Base-by-base conservation (phyloP, 2,329 filamentous ascomycete genomes). In the Fusarium fujikuroi region DNA sequence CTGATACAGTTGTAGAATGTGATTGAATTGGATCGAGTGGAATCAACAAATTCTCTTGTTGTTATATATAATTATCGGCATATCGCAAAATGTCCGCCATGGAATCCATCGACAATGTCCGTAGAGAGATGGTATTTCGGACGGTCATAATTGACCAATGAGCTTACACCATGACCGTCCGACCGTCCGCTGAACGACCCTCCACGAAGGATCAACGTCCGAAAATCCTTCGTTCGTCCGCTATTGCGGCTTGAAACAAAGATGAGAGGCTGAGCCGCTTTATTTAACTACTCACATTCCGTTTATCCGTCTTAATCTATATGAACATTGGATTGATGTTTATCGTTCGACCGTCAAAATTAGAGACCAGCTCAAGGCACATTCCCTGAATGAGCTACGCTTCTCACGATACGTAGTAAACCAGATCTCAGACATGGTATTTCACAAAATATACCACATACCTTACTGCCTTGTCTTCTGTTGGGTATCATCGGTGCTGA, bases 91-190 rank as follows among this genome's bases (percentile, higher is more conserved):
- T 65, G 12, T 53, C 47, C 40, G 34, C 25, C 39, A 40, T 28
- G 18, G 63, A 44, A 15, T 56, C 40, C 39, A 21, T n/a, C 9
- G 12, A 53, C 28, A 32, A 43, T 63, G 37, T 49, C 34, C 44
- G 19, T 63, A 43, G 19, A 44, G 34, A 30, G 32, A 43, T 39
- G 25, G 32, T 50, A 52, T 66, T 30, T 28, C 39, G 46, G 53
- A 60, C 37, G 19, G 46, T 50, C 32, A 28, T 19, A 23, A 34
- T 19, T 37, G 70, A 39, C 70, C 70, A 73, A 73, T 70, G 54
- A 73, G 53, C 59, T 72, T 70, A 73, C 60, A 73, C 57, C 57
- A 30, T 54, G 59, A 65, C 62, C 16, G 46, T 65, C 59, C 50
- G 62, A 50, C 63, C 25, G 50, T 43, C 61, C 42, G 49, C 30